Base-by-base conservation (phyloP, 1,139 yeast genomes). In the Lodderomyces theae region DNA sequence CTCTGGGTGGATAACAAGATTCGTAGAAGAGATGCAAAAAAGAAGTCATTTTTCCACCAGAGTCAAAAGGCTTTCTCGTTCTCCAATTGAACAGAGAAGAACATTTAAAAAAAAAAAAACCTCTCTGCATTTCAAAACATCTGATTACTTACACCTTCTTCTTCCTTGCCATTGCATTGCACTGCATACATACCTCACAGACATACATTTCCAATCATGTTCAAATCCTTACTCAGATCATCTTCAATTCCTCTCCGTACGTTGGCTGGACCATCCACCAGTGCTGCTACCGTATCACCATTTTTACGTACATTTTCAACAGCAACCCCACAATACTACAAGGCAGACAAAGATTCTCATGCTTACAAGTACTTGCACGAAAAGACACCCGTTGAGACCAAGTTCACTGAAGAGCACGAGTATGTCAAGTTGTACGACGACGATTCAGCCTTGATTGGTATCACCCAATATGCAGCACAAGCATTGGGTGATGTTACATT, bases 401-500 rank as follows among this genome's bases (percentile, higher is more conserved):
- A 79, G 64, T 90, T 79, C 72, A 87, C 98, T 13, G 69, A 74
- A 42, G 97, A 92, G 58, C 99, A 92, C 70, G 99, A 92, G 69
- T 92, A 97, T 97, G 69, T 94, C 46, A 92, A 96, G 2, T 72
- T 82, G 39, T 94, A 86, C 60, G 76, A 77, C 26, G 96, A 90
- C 63, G 87, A 88, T 45, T 73, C 82, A 26, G 84, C 94, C 2
- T 89, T 84, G 53, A 73, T 92, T 29, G 99, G 99, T 29, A 89
- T 92, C 64, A 90, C 98, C 47, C 80, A 79, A 56, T 90, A 92
- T 62, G 99, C 99, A 25, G 85, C 96, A 34, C 96, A 90, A 57
- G 96, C 98, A n/a, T 77, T 92, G 47, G 98, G 98, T 36, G 99
- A 92, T 66, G 95, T 95, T 41, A 94, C 97, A 13, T 92, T 75